A percentile compares a stretch with the other conserved stretches of the same genome.
These are phyloP conservation scores for Saccharomycopsis crataegensis DNA, from an alignment of 1,139 yeast genomes.

Conservation along the genomic window DNA sequence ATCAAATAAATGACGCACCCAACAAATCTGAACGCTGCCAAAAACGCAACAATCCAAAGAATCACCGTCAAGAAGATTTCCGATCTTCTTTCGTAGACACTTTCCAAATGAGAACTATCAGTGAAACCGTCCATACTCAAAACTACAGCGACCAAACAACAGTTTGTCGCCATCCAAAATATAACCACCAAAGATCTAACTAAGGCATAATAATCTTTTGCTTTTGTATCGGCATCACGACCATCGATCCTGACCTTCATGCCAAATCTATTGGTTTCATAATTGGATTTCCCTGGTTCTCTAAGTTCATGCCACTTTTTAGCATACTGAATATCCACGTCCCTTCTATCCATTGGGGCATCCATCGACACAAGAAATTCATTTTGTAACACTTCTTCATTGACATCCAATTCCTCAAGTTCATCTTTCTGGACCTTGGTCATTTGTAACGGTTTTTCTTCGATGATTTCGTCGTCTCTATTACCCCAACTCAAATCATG, in stretches of 20 bases:
- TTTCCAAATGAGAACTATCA: slow-evolving; percentile 25
- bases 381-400: slow-evolving; percentile 5
- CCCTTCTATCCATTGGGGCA: slow-evolving; percentile 54
- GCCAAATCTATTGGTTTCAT: slow-evolving; percentile 22
- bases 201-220: slow-evolving; percentile 66
- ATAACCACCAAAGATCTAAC: slow-evolving; percentile 75
- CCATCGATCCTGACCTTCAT: slow-evolving; percentile 30
- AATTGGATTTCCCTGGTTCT: slow-evolving; percentile 35
- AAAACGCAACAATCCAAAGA: slow-evolving; percentile 73
- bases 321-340: slow-evolving; percentile 53
- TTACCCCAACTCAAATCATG: slow-evolving; percentile 99
- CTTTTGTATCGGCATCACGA: slow-evolving; percentile 41
- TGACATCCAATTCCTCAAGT: neutral
- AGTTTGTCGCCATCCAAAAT: slow-evolving; percentile 73
- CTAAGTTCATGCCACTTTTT: slow-evolving; percentile 45
- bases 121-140: slow-evolving; percentile 51
- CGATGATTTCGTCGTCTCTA: slow-evolving; percentile 58
- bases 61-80: slow-evolving; percentile 60
- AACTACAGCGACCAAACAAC: slow-evolving; percentile 62
- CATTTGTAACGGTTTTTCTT: slow-evolving; percentile 55
- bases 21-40: slow-evolving; percentile 65
- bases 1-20: slow-evolving; percentile 62
- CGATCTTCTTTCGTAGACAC: slow-evolving; percentile 33
- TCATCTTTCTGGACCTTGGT: slow-evolving; percentile 44
- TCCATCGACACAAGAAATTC: slow-evolving; percentile 55